Conservation (phyloP, 1,139 yeast genomes). For the Debaryomycetaceae sp. region DNA sequence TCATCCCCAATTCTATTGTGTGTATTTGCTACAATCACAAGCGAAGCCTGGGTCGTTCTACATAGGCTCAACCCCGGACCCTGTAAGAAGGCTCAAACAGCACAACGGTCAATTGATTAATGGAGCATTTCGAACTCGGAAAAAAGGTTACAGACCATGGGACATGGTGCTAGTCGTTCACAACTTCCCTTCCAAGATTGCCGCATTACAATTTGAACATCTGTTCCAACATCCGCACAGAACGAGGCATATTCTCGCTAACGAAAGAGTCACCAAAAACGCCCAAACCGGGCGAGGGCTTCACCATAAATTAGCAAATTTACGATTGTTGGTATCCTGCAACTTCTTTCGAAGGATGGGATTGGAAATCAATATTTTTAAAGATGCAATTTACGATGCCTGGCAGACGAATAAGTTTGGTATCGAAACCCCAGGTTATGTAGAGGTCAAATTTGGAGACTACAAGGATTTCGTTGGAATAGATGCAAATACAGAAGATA, state of each 20-base stretch:
- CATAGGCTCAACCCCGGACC: conserved; percentile 78
- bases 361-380: conserved; percentile 38
- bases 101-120: conserved; percentile 65
- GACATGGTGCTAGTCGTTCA: conserved; percentile 57
- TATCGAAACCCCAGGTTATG: conserved; percentile 8
- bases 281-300: conserved; percentile 35
- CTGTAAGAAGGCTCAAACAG: conserved; percentile 62
- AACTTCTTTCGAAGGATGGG: conserved; percentile 40
- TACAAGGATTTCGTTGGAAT: conserved; percentile 10
- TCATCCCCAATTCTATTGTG: conserved; percentile 53
- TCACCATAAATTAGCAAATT: conserved; percentile 49
- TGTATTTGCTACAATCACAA: conserved; percentile 60
- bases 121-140: conserved; percentile 67
- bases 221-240: conserved; percentile 74
- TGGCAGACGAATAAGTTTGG: conserved; percentile 32
- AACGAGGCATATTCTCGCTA: conserved; percentile 54
- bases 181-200: conserved; percentile 68
- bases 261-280: conserved; percentile 21
- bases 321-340: conserved; percentile 42
- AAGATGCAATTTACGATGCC: conserved; percentile 15
- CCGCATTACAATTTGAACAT: conserved; percentile 72
- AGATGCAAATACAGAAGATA: conserved; percentile 1
- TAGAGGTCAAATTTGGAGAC: conserved; percentile 7
- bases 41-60: conserved; percentile 57
- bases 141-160: conserved; percentile 67